Evolutionary conservation across 2,329 filamentous ascomycete genomes (phyloP), one percentile per base, ranked within the genome.

Genomic region (Xylariaceae sp.): DNA sequence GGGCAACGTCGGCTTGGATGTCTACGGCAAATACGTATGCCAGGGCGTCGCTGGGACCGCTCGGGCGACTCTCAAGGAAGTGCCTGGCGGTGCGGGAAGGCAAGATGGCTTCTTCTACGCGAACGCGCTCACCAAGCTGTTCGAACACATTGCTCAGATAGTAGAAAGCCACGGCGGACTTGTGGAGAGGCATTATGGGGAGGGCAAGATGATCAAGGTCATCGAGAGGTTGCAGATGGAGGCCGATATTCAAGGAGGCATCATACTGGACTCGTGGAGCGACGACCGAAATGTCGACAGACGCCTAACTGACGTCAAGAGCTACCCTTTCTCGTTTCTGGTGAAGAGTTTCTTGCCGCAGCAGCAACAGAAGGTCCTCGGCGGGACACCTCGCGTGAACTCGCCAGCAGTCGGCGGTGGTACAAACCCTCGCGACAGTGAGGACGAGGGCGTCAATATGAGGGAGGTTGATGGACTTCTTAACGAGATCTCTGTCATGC

Each of bases 81-180:
- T 71, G 9, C 67, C 76, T 4, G 74, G 73, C 9, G 72, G 69
- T 3, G 68, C 68, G 8, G 78, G 78, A 50, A 67, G 70, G 35
- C 84, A 78, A 54, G 89, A 94, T 44, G 82, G 81, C 3, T 86
- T 89, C 67, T 95, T 96, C 68, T 97, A 95, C 59, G 89, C 85
- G 29, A 90, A 85, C 61, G 83, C 87, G 2, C 68, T 98, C 47
- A 95, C 89, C 4, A 89, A 87, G 58, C 67, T 98, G 32, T 98
- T 98, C 59, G 90, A 97, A 62, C 90, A 98, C 63, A 95, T 98
- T 60, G 90, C 92, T 2, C 87, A 94, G 59, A 96, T 98, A 49
- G 82, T 98, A 15, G 90, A 97, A 55, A 83, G 85, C 1, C 92
- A 98, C 58, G 88, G 90, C 21, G 81, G 81, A 1, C 71, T 98